Conservation (phyloP, 2,329 filamentous ascomycete genomes). For the Ascochyta viciae-villosae region DNA sequence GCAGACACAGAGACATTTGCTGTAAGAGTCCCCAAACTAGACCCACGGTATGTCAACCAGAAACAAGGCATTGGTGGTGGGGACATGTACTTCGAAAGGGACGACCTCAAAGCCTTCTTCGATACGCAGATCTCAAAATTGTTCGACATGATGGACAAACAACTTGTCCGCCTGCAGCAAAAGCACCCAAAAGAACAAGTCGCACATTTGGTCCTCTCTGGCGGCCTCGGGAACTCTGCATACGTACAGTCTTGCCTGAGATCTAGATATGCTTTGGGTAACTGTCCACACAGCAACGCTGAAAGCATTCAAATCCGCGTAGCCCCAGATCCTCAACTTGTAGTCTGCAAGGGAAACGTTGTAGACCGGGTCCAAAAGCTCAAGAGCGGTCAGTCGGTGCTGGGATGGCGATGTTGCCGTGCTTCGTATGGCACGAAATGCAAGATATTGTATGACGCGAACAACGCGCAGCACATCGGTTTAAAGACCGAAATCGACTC, state of each 20-base stretch:
- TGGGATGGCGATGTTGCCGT: conserved; percentile 51
- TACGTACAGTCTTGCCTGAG: conserved; percentile 50
- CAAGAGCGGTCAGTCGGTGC: conserved; percentile 45
- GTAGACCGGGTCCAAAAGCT: conserved; percentile 59
- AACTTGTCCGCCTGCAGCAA: conserved; percentile 39
- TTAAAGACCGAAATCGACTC: conserved; percentile 37
- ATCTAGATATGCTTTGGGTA: conserved; percentile 2
- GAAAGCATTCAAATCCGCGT: conserved; percentile 28
- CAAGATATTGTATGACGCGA: conserved; percentile 46
- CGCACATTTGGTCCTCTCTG: conserved; percentile 51
- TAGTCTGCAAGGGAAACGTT: conserved; percentile 62
- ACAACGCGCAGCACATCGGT: conserved; percentile 40
- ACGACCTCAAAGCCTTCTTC: conserved; percentile 45
- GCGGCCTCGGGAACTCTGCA: conserved; percentile 52
- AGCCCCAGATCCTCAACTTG: conserved; percentile 61
- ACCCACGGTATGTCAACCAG: conserved; percentile 2
- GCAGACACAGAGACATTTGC: too few relatives aligned
- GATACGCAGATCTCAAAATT: conserved; percentile 48
- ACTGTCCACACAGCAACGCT: background rate
- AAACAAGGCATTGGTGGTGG: conserved; percentile 41
- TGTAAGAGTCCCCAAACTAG: too few relatives aligned
- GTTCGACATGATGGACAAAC: conserved; percentile 45
- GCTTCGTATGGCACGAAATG: conserved; percentile 49
- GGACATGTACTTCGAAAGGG: conserved; percentile 43
- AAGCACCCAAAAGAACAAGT: conserved; percentile 41